Evolutionary conservation across 2,329 filamentous ascomycete genomes (phyloP).

Genomic region (Trichoderma sp.): DNA sequence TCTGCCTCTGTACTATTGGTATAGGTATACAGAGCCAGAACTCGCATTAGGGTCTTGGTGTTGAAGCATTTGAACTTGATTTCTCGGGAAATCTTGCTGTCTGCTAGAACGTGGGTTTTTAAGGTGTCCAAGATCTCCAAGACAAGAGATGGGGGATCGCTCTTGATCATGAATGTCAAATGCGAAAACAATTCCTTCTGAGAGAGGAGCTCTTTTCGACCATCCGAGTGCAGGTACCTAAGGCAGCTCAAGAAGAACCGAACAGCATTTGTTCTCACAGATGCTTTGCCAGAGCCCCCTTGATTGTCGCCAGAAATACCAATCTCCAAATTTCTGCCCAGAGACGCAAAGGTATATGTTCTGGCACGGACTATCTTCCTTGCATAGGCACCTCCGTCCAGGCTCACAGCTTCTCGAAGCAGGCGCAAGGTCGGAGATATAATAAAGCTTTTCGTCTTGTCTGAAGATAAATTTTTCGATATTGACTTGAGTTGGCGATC

Average conservation of each 20-base stretch:
- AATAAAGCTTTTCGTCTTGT: constrained; percentile 81
- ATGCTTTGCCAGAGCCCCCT: constrained; percentile 70
- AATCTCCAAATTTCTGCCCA: constrained; percentile 81
- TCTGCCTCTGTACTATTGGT: constrained; percentile 47
- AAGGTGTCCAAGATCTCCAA: constrained; percentile 73
- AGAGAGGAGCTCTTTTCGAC: constrained; percentile 77
- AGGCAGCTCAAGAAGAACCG: constrained; percentile 79
- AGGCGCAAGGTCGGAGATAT: constrained; percentile 87
- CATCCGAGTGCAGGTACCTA: constrained; percentile 72
- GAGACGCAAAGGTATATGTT: constrained; percentile 74
- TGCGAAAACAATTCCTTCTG: constrained; percentile 82
- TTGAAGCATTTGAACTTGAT: constrained; percentile 77
- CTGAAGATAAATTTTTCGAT: constrained; percentile 74
- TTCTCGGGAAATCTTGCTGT: constrained; percentile 70
- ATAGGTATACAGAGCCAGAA: constrained; percentile 72
- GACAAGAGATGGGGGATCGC: constrained; percentile 75
- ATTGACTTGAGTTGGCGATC: constrained; percentile 79
- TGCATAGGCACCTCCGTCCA: constrained; percentile 83
- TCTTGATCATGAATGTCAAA: constrained; percentile 74
- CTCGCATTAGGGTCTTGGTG: constrained; percentile 68
- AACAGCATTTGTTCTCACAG: constrained; percentile 79
- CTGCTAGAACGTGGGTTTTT: constrained; percentile 70
- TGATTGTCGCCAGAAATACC: constrained; percentile 56
- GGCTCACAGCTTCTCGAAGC: constrained; percentile 78
- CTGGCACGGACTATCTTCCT: constrained; percentile 75